Base-by-base conservation (phyloP, 2,329 filamentous ascomycete genomes). In the Xylaria sp. region DNA sequence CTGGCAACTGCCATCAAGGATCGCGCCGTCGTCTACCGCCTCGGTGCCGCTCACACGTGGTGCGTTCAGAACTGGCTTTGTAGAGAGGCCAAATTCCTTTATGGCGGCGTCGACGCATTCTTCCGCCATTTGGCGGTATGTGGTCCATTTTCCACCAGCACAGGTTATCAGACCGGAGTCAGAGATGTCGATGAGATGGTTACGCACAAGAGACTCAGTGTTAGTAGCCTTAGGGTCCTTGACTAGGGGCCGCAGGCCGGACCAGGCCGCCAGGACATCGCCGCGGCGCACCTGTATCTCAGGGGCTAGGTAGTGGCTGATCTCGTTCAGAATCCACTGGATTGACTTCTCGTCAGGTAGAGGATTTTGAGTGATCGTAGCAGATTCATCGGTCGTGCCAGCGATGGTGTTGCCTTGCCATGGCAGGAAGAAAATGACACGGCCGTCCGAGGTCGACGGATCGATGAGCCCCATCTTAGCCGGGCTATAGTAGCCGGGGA, bases 331-430 rank as follows among this genome's bases (percentile, higher is more conserved):
- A 76, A 97, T 97, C 92, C 93, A 97, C 75, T 92, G 87, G 74
- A 97, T 96, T 73, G 95, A 93, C 73, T 93, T 87, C 80, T 97
- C 93, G 34, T 91, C 90, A 8, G 93, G 92, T 36, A 94, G 78
- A 0, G 93, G 93, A 75, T 95, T 91, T 48, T 86, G 84, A 4
- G 87, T 88, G 72, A 97, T 93, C 34, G 85, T 82, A 45, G 90
- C 92, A 2, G 93, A 90, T 47, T 92, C 90, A 77, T 97, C 93
- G 7, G 93, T 97, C 4, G 93, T 97, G 69, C 93, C 93, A 54
- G 93, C 93, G 76, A 97, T 96, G 14, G 93, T 97, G 82, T 96
- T 96, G 57, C 93, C 93, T 82, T 97, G 93, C 93, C 93, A 97
- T 24, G 93, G 93, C 48, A 97, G 85, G 85, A 97, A 97, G 88